phyloP scores from a whole-genome alignment of 2,329 filamentous ascomycete genomes.

The Aureobasidium sp. region DNA sequence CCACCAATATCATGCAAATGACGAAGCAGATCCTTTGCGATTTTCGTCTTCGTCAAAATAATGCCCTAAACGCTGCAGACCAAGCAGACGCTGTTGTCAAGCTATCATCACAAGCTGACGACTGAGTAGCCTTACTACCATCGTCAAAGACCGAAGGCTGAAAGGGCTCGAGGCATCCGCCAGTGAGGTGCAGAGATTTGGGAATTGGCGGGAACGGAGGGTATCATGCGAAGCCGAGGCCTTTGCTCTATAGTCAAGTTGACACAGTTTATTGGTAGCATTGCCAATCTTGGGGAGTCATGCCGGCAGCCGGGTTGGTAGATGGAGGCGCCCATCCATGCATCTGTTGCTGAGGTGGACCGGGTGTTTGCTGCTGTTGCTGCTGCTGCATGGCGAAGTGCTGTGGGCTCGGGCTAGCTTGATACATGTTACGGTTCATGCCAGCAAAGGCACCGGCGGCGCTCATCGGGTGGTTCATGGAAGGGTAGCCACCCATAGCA shows the following conservation, averaged over 20 bases:
- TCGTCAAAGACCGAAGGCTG: too few relatives aligned
- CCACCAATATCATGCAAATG: not conserved
- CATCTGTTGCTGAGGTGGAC: conserved; percentile 42
- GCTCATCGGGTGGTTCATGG: conserved; percentile 37
- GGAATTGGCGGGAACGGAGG: too few relatives aligned
- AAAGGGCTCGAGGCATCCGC: too few relatives aligned
- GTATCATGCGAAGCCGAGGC: not conserved
- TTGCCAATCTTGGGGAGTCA: conserved; percentile 34
- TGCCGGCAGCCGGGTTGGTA: conserved; percentile 23
- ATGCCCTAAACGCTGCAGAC: not conserved
- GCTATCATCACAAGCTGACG: not conserved
- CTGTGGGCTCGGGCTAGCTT: conserved; percentile 38
- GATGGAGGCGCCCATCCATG: conserved; percentile 42
- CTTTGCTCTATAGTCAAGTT: not conserved
- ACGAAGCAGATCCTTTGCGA: not conserved
- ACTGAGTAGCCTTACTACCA: too few relatives aligned
- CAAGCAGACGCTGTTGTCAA: not conserved
- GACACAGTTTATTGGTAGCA: conserved; percentile 2
- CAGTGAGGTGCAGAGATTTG: too few relatives aligned
- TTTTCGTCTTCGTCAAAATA: not conserved
- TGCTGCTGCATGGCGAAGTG: conserved; percentile 30
- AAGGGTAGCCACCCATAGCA: conserved; percentile 37
- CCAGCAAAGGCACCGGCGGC: conserved; percentile 34
- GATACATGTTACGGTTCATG: conserved; percentile 43
- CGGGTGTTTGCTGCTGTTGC: conserved; percentile 26